These are phyloP conservation scores for Ceratocystis harringtonii DNA, from an alignment of 2,329 filamentous ascomycete species.

Conservation along the genomic window DNA sequence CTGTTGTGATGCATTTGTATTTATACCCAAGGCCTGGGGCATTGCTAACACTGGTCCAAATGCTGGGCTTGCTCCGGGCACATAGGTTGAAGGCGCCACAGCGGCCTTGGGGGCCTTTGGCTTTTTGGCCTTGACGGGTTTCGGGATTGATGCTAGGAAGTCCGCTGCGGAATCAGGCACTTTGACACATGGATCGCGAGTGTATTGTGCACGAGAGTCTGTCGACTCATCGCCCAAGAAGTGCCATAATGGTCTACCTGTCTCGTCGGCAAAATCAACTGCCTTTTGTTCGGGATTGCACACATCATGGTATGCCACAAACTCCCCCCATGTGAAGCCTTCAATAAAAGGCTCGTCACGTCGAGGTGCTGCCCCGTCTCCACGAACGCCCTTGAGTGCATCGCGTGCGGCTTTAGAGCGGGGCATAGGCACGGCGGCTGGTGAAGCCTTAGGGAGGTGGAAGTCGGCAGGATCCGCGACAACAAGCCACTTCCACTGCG, in stretches of 20 bases:
- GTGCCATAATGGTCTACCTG: constrained; percentile 51
- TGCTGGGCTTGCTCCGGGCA: not conserved
- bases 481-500: constrained; percentile 73
- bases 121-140: constrained; percentile 29
- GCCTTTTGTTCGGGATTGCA: constrained; percentile 20
- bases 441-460: constrained; percentile 57
- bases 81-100: not conserved
- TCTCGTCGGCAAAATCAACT: constrained; percentile 28
- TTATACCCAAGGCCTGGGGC: not conserved
- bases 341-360: constrained; percentile 53
- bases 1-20: not conserved
- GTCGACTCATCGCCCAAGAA: constrained; percentile 79
- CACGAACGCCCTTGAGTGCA: constrained; percentile 47
- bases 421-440: constrained; percentile 55
- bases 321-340: constrained; percentile 64
- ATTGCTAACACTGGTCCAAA: not conserved
- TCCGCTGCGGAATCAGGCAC: constrained; percentile 54
- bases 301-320: constrained; percentile 42
- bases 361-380: constrained; percentile 45
- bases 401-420: constrained; percentile 45
- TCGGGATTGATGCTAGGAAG: constrained; percentile 55
- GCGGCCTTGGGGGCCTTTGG: constrained; percentile 10
- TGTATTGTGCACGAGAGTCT: constrained; percentile 81
- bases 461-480: constrained; percentile 57
- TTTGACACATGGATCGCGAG: constrained; percentile 51